phyloP scores from a whole-genome alignment of 2,329 filamentous ascomycete species.

The Alternaria incomplexa region DNA sequence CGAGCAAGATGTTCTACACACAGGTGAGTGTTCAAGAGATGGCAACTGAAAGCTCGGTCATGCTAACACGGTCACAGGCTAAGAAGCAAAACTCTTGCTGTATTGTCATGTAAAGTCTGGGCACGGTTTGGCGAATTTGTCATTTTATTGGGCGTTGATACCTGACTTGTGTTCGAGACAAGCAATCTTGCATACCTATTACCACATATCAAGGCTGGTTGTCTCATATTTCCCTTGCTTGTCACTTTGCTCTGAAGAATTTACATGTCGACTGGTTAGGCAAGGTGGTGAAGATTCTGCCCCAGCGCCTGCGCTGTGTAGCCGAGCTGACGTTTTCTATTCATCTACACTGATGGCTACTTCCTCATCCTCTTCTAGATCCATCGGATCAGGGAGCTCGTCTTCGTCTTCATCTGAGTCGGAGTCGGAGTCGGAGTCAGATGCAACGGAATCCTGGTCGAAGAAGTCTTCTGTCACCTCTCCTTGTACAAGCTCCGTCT shows the following conservation, averaged over 20 bases:
- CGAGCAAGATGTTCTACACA: conserved; percentile 98
- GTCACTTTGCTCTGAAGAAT: no score
- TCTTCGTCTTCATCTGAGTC: neutral
- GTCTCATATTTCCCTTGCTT: neutral
- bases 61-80: conserved; percentile 26
- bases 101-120: conserved; percentile 56
- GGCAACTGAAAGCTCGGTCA: neutral
- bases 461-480: neutral
- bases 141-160: neutral
- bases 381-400: neutral
- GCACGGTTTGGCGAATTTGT: neutral
- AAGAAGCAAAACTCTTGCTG: conserved; percentile 70
- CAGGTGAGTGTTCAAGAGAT: conserved; percentile 57
- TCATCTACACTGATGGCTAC: neutral
- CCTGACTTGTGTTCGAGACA: conserved; percentile 8
- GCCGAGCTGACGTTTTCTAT: neutral
- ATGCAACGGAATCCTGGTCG: neutral
- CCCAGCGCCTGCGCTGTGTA: no score
- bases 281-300: no score
- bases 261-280: neutral
- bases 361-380: neutral
- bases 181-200: neutral
- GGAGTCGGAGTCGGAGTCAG: neutral
- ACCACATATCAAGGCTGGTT: neutral
- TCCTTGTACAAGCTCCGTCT: neutral